Evolutionary conservation across 768 basidiomycete species (phyloP).

Genomic region (Hebeloma cylindrosporum): DNA sequence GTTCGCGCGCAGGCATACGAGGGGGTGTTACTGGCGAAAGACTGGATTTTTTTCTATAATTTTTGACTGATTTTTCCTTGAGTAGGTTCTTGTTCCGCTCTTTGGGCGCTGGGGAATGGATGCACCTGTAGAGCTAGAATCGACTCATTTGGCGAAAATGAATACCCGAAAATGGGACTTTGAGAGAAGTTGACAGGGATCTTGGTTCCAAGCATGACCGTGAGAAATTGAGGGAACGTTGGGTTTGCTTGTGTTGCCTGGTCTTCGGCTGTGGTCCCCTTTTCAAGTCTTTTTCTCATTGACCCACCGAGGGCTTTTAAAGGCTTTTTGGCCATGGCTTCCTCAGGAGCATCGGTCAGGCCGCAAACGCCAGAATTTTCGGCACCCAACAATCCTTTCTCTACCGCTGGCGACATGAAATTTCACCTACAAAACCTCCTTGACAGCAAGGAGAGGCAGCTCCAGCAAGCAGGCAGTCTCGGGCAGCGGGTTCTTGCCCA

Average conservation of each 20-base stretch:
- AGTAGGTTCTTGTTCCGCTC: no score
- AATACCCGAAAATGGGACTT: constrained; percentile 1
- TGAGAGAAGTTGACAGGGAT: not conserved
- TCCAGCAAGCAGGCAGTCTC: constrained; percentile 87
- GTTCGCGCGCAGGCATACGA: constrained; percentile 11
- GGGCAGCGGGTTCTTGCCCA: constrained; percentile 93
- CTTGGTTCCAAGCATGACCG: constrained; percentile 14
- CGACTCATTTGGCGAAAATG: no score
- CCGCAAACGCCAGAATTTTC: constrained; percentile 45
- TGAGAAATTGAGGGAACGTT: constrained; percentile 21
- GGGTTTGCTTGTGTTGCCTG: constrained; percentile 20
- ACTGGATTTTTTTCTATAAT: not conserved
- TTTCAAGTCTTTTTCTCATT: constrained; percentile 17
- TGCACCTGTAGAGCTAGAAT: no score
- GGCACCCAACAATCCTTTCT: constrained; percentile 35
- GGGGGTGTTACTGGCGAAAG: not conserved
- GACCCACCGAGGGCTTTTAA: constrained; percentile 19
- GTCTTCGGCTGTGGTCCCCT: constrained; percentile 16
- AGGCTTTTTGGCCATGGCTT: constrained; percentile 25
- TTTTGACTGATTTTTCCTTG: not conserved
- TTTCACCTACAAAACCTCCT: constrained; percentile 68
- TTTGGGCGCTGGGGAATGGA: no score
- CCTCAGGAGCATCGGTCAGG: constrained; percentile 24
- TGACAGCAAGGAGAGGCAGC: constrained; percentile 88
- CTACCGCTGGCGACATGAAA: constrained; percentile 60